Conservation (phyloP, 192 early-diverging fungal species). For the Coemansia sp. region DNA sequence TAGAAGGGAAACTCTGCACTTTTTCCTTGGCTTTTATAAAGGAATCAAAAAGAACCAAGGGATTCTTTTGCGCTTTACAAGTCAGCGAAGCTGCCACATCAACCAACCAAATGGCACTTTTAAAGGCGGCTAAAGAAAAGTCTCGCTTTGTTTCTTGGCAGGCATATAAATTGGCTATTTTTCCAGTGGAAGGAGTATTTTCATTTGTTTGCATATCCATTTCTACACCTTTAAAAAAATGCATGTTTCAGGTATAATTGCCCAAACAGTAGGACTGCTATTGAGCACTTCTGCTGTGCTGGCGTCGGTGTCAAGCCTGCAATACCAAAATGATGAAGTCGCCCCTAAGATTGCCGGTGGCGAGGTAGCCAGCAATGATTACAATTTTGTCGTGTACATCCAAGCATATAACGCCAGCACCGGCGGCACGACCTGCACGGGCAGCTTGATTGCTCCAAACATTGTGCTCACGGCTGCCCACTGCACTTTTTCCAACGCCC, state of each 20-base stretch:
- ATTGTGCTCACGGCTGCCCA: conserved; percentile 50
- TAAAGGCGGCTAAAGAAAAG: too few species aligned
- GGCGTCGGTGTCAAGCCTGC: not conserved
- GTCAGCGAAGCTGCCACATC: too few species aligned
- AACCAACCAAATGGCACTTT: not conserved
- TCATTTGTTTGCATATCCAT: conserved; percentile 4
- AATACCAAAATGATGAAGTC: conserved; percentile 1
- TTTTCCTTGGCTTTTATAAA: conserved; percentile 1
- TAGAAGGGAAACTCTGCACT: not conserved
- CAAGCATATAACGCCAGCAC: not conserved
- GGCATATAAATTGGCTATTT: too few species aligned
- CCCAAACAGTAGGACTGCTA: not conserved
- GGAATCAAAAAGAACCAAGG: not conserved
- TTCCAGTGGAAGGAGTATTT: not conserved
- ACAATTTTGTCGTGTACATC: conserved; percentile 32
- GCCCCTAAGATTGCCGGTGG: conserved; percentile 39
- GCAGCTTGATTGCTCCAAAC: conserved; percentile 43
- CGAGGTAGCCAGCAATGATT: conserved; percentile 2
- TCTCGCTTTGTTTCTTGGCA: too few species aligned
- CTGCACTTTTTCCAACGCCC: conserved; percentile 18
- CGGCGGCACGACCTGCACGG: conserved; percentile 26
- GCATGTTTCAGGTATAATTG: not conserved
- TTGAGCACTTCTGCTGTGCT: conserved; percentile 1
- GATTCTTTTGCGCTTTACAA: not conserved
- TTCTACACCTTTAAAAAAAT: conserved; percentile 4